Base-by-base conservation (phyloP, 768 basidiomycete genomes). In the Boletus speciosus region DNA sequence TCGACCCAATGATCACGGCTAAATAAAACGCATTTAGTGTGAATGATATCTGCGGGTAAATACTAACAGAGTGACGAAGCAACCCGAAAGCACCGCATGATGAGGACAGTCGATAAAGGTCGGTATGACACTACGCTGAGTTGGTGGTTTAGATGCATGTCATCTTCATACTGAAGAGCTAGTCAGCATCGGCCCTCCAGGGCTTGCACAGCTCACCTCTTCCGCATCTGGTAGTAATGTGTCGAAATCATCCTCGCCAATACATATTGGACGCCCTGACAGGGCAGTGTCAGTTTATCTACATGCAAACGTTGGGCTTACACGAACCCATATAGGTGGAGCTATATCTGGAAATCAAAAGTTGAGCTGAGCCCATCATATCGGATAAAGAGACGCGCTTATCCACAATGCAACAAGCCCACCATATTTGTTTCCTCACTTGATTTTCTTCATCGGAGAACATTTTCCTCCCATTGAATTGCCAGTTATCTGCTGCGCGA, bases 341-440 rank as follows among this genome's bases (percentile, higher is more conserved):
- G 4, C 83, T 82, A 66, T 86, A 82, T 65, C 88, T 86, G 54
- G 51, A 56, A 48, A 45, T 45, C 47, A 23, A 25, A 49, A 40
- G 35, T 56, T 52, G 47, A 51, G 51, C 36, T 39, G 23, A 31
- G 21, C 53, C 35, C 37, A 23, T 47, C 19, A 46, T 23, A 41
- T 47, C 34, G 50, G n/a, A 52, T 23, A 32, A 39, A 55, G n/a
- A 32, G 42, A 59, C 79, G 32, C 58, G 88, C 87, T 85, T 80
- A 61, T 92, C 88, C 40, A 82, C 81, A 40, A 85, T 72, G 61
- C 81, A 79, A 64, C 88, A 90, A 15, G 79, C 76, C 86, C 87
- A 90, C 89, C 89, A 92, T 40, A 90, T 85, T 59, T 88, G 86
- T 47, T 82, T 81, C 57, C 89, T 78, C 5, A 77, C 80, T 66